phyloP scores from a whole-genome alignment of 1,139 yeast genomes.

The Candida albicans region DNA sequence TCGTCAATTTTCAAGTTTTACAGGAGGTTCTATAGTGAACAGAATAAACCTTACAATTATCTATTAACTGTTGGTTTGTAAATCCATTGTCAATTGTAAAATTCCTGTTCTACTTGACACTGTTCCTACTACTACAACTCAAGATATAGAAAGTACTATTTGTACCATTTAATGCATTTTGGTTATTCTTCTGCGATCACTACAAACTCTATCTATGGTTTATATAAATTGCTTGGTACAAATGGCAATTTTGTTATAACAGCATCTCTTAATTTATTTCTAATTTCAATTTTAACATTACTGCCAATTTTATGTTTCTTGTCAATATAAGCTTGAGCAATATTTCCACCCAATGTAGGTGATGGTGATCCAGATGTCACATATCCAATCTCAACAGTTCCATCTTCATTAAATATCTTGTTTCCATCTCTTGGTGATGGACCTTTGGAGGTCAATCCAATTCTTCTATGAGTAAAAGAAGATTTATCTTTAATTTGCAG shows the following conservation, averaged over 20 bases:
- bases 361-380: conserved; percentile 91
- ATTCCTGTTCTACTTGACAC: too few species aligned
- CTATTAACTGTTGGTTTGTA: too few species aligned
- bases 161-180: too few species aligned
- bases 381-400: conserved; percentile 59
- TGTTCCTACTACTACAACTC: too few species aligned
- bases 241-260: conserved; percentile 80
- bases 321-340: conserved; percentile 88
- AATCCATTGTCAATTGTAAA: too few species aligned
- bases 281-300: conserved; percentile 69
- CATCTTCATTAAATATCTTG: conserved; percentile 55
- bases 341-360: conserved; percentile 82
- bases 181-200: too few species aligned
- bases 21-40: too few species aligned
- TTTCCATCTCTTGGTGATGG: conserved; percentile 93
- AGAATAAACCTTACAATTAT: too few species aligned
- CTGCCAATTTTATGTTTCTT: conserved; percentile 79
- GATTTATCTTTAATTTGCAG: conserved; percentile 68
- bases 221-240: conserved; percentile 40
- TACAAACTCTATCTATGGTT: conserved; percentile 8
- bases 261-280: conserved; percentile 82
- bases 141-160: too few species aligned
- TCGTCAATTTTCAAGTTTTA: too few species aligned
- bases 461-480: conserved; percentile 61
- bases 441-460: conserved; percentile 72